Base-by-base conservation (phyloP, 2,329 filamentous ascomycete species). In the Pestalotiopsis sp. region DNA sequence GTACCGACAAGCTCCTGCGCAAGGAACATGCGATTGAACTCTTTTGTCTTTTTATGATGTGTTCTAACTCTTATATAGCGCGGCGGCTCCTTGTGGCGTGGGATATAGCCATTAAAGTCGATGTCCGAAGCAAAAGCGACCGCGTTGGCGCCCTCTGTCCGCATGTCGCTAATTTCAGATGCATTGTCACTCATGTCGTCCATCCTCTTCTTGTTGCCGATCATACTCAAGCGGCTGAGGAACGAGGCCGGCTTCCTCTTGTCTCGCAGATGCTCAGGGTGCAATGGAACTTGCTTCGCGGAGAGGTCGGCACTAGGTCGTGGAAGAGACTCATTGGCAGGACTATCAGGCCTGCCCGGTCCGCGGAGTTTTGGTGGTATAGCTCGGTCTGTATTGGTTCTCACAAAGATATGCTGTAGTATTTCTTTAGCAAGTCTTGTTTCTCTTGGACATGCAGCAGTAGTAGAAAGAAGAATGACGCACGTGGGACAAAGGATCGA, bases 231-330 rank as follows among this genome's bases (percentile, higher is more conserved):
- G 67, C 94, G 92, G 79, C 94, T 97, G 36, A 99, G 88, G 78
- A 99, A 97, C 14, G 94, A 97, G 20, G 92, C 89, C 36, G 93
- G 92, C 83, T 97, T 98, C 80, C 88, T 92, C 82, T 91, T 92
- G 70, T 92, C 90, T 78, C 85, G 91, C 65, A 73, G 74, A 38
- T 76, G 76, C 74, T 89, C 80, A 70, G 78, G 72, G 65, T 77
- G 73, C 69, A 78, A 70, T 66, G 70, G 56, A 20, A 70, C 58
- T 58, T 80, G 75, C 70, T 82, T 85, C 66, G 75, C 71, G 5
- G 80, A 72, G 23, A 81, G 74, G 62, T 88, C 86, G 58, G 80
- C 77, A 70, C 81, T 83, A 58, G 79, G 79, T 66, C 80, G 80
- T 27, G 80, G 77, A 13, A 80, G 70, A 4, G 72, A 78, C 67